phyloP scores from a whole-genome alignment of 192 early-diverging fungal species.

The Coemansia guatemalensis region DNA sequence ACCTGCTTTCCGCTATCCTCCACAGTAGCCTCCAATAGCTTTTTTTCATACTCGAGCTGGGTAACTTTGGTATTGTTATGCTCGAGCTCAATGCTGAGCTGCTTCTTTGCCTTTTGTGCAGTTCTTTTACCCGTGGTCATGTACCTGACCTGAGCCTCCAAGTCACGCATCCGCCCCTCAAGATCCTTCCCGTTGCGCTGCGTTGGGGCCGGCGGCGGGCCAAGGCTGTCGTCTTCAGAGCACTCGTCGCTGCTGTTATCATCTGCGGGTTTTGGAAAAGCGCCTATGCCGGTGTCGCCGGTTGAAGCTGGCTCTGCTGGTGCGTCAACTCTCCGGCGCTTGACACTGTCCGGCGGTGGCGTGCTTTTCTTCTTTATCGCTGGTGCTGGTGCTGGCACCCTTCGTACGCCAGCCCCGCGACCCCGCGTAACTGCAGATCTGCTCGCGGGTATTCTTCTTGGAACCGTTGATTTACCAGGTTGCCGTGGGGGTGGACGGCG shows the following conservation, averaged over 20 bases:
- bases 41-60: conserved; percentile 47
- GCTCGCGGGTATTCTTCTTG: conserved; percentile 31
- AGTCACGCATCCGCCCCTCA: conserved; percentile 76
- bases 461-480: conserved; percentile 9
- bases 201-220: conserved; percentile 30
- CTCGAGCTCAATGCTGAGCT: conserved; percentile 55
- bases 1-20: conserved; percentile 30
- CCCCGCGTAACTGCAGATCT: conserved; percentile 36
- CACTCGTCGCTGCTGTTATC: conserved; percentile 22
- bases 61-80: conserved; percentile 47
- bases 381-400: not conserved
- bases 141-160: conserved; percentile 56
- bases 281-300: not conserved
- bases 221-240: conserved; percentile 21
- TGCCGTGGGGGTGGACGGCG: conserved; percentile 18
- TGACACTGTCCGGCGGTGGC: conserved; percentile 25
- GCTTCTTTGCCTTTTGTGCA: conserved; percentile 52
- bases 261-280: conserved; percentile 1
- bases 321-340: conserved; percentile 26
- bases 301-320: conserved; percentile 1
- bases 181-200: conserved; percentile 31
- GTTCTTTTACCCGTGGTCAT: conserved; percentile 57
- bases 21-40: conserved; percentile 27
- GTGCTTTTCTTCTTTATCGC: conserved; percentile 5
- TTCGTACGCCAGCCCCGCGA: conserved; percentile 12